Conservation (phyloP, 306 rosid species). For the Gleditsia sinensis region DNA sequence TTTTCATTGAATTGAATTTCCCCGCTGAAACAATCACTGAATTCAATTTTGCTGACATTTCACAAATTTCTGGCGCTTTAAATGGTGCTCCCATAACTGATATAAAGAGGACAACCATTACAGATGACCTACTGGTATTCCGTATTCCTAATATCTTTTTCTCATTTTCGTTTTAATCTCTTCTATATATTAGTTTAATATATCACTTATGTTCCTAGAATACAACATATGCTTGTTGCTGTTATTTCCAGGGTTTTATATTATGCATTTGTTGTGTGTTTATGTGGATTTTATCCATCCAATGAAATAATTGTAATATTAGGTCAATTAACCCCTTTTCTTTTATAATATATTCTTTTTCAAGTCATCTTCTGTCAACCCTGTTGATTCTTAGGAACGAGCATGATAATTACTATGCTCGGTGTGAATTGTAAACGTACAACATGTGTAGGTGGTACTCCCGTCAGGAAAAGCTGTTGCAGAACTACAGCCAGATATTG, state of each 20-base stretch:
- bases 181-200: not conserved
- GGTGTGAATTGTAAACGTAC: too few species aligned
- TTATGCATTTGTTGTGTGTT: too few species aligned
- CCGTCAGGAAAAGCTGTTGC: slow-evolving; percentile 40
- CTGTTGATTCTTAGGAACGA: too few species aligned
- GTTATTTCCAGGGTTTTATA: too few species aligned
- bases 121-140: slow-evolving; percentile 58
- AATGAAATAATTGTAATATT: too few species aligned
- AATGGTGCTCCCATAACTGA: slow-evolving; percentile 51
- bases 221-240: too few species aligned
- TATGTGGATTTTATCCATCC: too few species aligned
- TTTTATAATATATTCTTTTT: too few species aligned
- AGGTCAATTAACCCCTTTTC: too few species aligned
- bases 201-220: too few species aligned
- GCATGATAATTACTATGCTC: too few species aligned
- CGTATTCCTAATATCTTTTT: slow-evolving; percentile 37
- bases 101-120: slow-evolving; percentile 40
- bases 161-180: not conserved
- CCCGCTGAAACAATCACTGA: slow-evolving; percentile 46
- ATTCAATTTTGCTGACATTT: slow-evolving; percentile 37
- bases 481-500: slow-evolving; percentile 42
- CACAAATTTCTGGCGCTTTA: slow-evolving; percentile 50
- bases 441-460: slow-evolving; percentile 52
- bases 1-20: slow-evolving; percentile 54
- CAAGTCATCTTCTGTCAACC: too few species aligned